These are phyloP conservation scores for Cyberlindnera sargentensis DNA, from an alignment of 805 yeast genomes.

Conservation along the genomic window DNA sequence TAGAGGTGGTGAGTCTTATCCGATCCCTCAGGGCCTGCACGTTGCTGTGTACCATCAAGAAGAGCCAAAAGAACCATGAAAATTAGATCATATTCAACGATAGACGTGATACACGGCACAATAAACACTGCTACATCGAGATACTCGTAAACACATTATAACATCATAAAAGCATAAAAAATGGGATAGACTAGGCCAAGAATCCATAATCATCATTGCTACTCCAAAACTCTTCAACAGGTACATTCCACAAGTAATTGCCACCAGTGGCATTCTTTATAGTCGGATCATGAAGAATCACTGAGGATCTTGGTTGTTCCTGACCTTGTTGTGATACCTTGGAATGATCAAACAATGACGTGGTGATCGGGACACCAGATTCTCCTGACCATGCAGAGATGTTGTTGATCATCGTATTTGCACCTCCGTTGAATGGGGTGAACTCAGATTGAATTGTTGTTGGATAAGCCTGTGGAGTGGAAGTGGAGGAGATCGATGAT, in stretches of 20 bases:
- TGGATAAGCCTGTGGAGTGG: constrained; percentile 13
- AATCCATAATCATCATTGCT: constrained; percentile 44
- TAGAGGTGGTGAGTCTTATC: constrained; percentile 13
- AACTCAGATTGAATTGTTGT: constrained; percentile 11
- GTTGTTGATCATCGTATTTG: constrained; percentile 54
- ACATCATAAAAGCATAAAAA: background rate
- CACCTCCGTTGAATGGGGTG: constrained; percentile 33
- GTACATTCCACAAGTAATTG: constrained; percentile 23
- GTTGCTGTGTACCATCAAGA: constrained; percentile 6
- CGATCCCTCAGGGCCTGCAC: constrained; percentile 21
- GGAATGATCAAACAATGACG: constrained; percentile 21
- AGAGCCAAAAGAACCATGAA: background rate
- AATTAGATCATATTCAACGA: too few relatives aligned
- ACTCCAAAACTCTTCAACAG: constrained; percentile 42
- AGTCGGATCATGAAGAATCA: background rate
- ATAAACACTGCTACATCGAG: too few relatives aligned
- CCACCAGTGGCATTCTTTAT: background rate
- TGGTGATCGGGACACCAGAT: constrained; percentile 26
- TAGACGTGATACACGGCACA: too few relatives aligned
- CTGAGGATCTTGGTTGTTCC: constrained; percentile 1
- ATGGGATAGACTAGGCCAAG: constrained; percentile 22
- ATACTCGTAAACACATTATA: background rate
- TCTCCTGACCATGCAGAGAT: constrained; percentile 56
- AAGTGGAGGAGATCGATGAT: constrained; percentile 8
- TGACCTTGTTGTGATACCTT: constrained; percentile 2